Percentiles rank a stretch among this genome's conserved stretches.
Conservation (phyloP, 768 basidiomycete genomes). For the Suillus tomentosus region DNA sequence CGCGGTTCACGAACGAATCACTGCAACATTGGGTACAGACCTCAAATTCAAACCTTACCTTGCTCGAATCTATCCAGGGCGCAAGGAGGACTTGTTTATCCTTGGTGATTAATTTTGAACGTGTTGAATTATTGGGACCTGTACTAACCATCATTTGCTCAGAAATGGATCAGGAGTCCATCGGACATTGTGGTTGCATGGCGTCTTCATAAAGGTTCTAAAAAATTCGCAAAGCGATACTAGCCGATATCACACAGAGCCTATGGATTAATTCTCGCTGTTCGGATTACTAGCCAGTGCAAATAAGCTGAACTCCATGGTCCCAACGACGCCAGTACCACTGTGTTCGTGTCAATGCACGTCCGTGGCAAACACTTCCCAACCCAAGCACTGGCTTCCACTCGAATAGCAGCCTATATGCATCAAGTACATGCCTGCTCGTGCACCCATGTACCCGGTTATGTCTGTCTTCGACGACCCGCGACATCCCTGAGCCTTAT, state of each 20-base stretch:
- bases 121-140: not conserved
- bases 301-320: not conserved
- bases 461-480: too few relatives aligned
- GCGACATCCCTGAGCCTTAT: too few relatives aligned
- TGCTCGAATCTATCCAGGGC: not conserved
- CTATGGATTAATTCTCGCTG: not conserved
- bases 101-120: conserved; percentile 21
- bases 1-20: not conserved
- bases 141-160: not conserved
- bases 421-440: too few relatives aligned
- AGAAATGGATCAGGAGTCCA: conserved; percentile 1
- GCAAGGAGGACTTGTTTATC: not conserved
- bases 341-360: not conserved
- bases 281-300: not conserved
- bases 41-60: too few relatives aligned
- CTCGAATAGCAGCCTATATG: too few relatives aligned
- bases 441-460: too few relatives aligned
- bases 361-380: not conserved
- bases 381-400: too few relatives aligned
- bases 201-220: not conserved
- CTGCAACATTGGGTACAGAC: not conserved
- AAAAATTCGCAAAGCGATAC: not conserved
- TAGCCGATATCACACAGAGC: not conserved
- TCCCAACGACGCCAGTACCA: not conserved
- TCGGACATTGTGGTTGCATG: not conserved